Conservation (phyloP, 768 basidiomycete genomes). For the Phaffia australis region DNA sequence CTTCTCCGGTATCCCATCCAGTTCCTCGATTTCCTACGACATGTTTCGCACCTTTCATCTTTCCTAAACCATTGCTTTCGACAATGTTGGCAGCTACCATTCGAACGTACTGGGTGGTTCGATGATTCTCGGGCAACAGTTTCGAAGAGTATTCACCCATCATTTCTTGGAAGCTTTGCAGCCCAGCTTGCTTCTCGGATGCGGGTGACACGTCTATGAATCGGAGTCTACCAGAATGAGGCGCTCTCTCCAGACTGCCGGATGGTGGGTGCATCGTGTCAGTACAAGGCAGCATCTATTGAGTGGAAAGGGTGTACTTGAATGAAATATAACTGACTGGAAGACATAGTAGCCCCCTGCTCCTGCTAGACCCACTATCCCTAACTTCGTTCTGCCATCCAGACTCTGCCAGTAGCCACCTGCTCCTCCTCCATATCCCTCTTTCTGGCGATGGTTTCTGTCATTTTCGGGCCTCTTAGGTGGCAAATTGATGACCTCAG, state of each 20-base stretch:
- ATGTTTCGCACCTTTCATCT: slow-evolving; percentile 40
- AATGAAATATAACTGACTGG: slow-evolving; percentile 6
- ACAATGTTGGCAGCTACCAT: slow-evolving; percentile 60
- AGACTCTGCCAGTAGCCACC: neutral
- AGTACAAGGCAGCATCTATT: neutral
- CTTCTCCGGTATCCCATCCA: slow-evolving; percentile 27
- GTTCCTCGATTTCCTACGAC: slow-evolving; percentile 22
- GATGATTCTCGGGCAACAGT: slow-evolving; percentile 59
- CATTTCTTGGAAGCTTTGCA: slow-evolving; percentile 40
- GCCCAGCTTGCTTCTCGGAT: slow-evolving; percentile 49
- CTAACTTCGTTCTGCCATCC: slow-evolving; percentile 7
- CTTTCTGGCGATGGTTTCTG: no score
- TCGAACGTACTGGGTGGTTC: slow-evolving; percentile 55
- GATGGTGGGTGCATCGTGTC: neutral
- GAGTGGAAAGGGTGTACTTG: neutral
- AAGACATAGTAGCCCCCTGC: slow-evolving; percentile 13
- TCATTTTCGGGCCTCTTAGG: no score
- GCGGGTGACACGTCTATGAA: slow-evolving; percentile 68
- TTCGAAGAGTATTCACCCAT: slow-evolving; percentile 46
- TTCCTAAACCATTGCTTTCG: slow-evolving; percentile 59
- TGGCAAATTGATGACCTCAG: no score
- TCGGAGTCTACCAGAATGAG: slow-evolving; percentile 74
- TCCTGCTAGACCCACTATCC: slow-evolving; percentile 1
- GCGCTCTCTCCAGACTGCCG: slow-evolving; percentile 65
- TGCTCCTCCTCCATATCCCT: no score